phyloP scores from a whole-genome alignment of 2,329 filamentous ascomycete genomes.

The Metarhizium humberi region DNA sequence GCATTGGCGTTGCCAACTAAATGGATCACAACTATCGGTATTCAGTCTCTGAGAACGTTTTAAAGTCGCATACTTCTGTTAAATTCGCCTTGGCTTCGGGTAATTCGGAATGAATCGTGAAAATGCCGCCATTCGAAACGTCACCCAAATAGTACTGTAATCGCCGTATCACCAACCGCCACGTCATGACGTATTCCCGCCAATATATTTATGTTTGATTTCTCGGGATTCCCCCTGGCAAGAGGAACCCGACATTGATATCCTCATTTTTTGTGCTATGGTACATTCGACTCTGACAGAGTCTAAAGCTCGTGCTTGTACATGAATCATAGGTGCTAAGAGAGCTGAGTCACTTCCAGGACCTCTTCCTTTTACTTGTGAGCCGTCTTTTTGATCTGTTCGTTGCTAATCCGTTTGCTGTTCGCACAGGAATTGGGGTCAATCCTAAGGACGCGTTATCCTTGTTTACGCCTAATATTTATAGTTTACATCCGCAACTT shows the following conservation, averaged over 20 bases:
- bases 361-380: background rate
- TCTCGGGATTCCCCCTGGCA: background rate
- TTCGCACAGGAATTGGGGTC: background rate
- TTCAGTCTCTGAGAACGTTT: slow-evolving; percentile 10
- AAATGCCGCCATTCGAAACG: slow-evolving; percentile 19
- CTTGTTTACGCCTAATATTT: background rate
- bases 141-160: slow-evolving; percentile 20
- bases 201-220: background rate
- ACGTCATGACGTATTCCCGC: background rate
- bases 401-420: background rate
- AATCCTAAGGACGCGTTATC: background rate
- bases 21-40: slow-evolving; percentile 17
- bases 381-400: background rate
- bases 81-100: slow-evolving; percentile 8
- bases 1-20: slow-evolving; percentile 16
- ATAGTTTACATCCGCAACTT: background rate
- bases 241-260: background rate
- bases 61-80: slow-evolving; percentile 3
- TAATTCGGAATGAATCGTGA: slow-evolving; percentile 23
- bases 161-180: slow-evolving; percentile 15
- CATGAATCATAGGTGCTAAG: background rate
- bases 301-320: background rate
- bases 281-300: background rate
- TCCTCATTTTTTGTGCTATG: background rate
- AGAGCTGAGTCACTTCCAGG: background rate